Evolutionary conservation across 495 filamentous ascomycete genomes (phyloP), one percentile per base, ranked within the genome.

Genomic region (Cairneyella variabilis): DNA sequence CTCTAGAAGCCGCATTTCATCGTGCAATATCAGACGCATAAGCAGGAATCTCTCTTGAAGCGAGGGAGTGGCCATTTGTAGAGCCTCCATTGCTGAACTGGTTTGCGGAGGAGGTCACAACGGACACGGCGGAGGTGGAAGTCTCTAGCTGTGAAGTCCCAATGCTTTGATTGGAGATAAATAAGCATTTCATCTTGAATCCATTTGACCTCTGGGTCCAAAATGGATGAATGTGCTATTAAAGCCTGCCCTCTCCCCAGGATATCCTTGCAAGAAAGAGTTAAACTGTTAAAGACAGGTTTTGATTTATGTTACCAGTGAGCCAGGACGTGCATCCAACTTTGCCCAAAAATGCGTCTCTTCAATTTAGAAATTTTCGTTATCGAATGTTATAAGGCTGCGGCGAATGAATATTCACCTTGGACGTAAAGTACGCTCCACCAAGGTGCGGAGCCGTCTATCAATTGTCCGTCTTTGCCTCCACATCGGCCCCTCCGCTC

Each of bases 21-120:
- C 52, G 64, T 48, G 16, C 71, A 46, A 48, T 76, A 67, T 53
- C 66, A 51, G 38, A 64, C 52, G 54, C 71, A 66, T 43, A 67
- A 48, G 34, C 61, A 27, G 54, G 63, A 0, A 69, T 51, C 12
- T 77, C 71, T 27, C 72, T 64, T 3, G 75, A 61, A 2, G 73
- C 62, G 17, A 80, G 64, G 41, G 75, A 71, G 42, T 68, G 71
- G 34, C 61, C 62, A 48, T 59, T 68, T 17, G 67, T 52, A 2
- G 63, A 53, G 11, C 61, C 45, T 39, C 45, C 48, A 56, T 43
- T 57, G 36, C 53, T 44, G 51, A 57, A 55, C 54, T 71, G 72
- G 54, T 64, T 68, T 47, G 65, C 61, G 23, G 68, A 68, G 12
- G 73, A 73, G 2, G 80, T 83, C 0, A 77, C 83, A 37, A 84